These are phyloP conservation scores for Pseudogymnoascus sp. DNA, from an alignment of 2,329 filamentous ascomycete species.

Conservation along the genomic window DNA sequence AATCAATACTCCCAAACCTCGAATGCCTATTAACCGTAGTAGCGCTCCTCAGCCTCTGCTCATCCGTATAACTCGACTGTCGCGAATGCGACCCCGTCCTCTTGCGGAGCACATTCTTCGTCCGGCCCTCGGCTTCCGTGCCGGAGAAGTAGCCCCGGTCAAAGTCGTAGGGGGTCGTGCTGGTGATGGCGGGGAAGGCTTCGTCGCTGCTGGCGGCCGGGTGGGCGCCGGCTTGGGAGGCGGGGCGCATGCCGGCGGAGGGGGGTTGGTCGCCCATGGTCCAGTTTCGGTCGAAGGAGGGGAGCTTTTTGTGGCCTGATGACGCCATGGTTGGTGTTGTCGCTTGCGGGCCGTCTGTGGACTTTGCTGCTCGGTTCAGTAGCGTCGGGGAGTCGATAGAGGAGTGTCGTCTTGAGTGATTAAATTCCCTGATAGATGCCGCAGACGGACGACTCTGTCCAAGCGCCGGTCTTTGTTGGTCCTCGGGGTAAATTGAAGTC, in stretches of 20 bases:
- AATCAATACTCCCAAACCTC: slow-evolving; percentile 70
- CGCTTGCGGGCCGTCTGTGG: slow-evolving; percentile 13
- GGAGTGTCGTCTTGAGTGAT: slow-evolving; percentile 80
- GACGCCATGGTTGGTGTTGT: background rate
- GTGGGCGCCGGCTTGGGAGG: slow-evolving; percentile 19
- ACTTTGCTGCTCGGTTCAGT: slow-evolving; percentile 31
- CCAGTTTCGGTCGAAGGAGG: slow-evolving; percentile 64
- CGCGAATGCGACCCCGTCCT: slow-evolving; percentile 53
- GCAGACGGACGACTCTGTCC: slow-evolving; percentile 61
- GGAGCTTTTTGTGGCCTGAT: slow-evolving; percentile 52
- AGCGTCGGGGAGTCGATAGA: slow-evolving; percentile 57
- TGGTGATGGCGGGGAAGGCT: slow-evolving; percentile 18
- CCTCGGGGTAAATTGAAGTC: background rate
- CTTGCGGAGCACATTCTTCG: slow-evolving; percentile 74
- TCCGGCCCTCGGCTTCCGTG: slow-evolving; percentile 68
- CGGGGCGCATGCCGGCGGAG: slow-evolving; percentile 21
- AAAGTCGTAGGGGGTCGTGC: slow-evolving; percentile 40
- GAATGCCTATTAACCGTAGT: slow-evolving; percentile 64
- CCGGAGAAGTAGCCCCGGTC: slow-evolving; percentile 93
- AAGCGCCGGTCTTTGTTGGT: slow-evolving; percentile 19
- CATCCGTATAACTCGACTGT: slow-evolving; percentile 69
- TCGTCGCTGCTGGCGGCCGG: slow-evolving; percentile 19
- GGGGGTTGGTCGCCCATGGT: slow-evolving; percentile 41
- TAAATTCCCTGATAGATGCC: slow-evolving; percentile 70
- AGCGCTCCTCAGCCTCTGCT: slow-evolving; percentile 58